Evolutionary conservation across 306 rosid genomes (phyloP).

Genomic region (Heteromeles arbutifolia): DNA sequence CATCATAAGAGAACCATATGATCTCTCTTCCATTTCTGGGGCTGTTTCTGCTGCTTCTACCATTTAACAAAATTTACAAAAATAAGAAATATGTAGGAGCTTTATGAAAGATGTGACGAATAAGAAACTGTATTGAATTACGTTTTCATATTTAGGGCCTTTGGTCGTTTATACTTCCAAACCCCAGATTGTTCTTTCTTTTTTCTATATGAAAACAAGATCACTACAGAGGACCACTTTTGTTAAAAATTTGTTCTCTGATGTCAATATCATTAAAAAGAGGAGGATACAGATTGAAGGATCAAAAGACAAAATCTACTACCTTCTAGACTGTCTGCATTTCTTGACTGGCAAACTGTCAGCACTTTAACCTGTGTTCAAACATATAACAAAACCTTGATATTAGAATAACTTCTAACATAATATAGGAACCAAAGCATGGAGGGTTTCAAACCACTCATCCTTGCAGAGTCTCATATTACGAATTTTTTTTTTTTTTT

Average conservation of each 20-base stretch:
- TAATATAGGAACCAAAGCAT: conserved; percentile 10
- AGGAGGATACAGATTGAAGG: not conserved
- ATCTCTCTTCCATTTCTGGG: conserved; percentile 52
- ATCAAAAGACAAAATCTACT: conserved; percentile 5
- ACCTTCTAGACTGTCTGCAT: conserved; percentile 49
- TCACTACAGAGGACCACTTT: not conserved
- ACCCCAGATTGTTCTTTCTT: not conserved
- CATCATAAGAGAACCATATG: conserved; percentile 86
- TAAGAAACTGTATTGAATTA: not conserved
- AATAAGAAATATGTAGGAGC: not conserved
- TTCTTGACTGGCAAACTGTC: conserved; percentile 71
- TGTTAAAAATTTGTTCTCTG: not conserved
- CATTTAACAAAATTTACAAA: conserved; percentile 2
- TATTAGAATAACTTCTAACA: conserved; percentile 10
- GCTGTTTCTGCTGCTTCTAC: conserved; percentile 47
- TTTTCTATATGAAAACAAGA: not conserved
- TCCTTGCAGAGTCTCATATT: not conserved
- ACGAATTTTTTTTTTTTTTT: not conserved
- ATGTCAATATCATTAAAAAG: not conserved
- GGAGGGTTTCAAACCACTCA: not conserved
- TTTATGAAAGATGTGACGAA: not conserved
- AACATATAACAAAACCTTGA: conserved; percentile 20
- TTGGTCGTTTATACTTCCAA: not conserved
- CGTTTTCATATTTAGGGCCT: not conserved
- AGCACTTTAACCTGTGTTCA: conserved; percentile 78